Percentiles rank a stretch among this genome's conserved stretches.
These are phyloP conservation scores for Penicillium hordei DNA, from an alignment of 2,329 filamentous ascomycete species.

Conservation along the genomic window DNA sequence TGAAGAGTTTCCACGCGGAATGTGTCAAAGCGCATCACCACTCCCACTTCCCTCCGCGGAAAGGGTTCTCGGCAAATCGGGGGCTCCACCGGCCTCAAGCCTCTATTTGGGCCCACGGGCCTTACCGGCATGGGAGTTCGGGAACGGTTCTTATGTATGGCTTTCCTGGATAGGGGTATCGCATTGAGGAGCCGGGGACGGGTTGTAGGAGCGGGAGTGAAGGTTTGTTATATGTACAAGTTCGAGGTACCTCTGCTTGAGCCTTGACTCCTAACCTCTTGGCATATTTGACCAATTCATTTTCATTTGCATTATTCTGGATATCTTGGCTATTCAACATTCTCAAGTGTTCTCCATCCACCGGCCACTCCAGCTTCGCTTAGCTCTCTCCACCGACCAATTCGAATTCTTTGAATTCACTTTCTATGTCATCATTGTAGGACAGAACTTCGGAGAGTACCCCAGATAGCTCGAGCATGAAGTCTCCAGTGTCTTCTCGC, in stretches of 20 bases:
- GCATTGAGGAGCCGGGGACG: not conserved
- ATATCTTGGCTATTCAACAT: too few species aligned
- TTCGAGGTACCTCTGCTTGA: not conserved
- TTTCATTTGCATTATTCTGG: not conserved
- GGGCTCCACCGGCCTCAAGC: not conserved
- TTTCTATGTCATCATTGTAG: too few species aligned
- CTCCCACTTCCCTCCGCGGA: constrained; percentile 11
- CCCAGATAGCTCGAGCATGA: too few species aligned
- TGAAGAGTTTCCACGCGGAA: not conserved
- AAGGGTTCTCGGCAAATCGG: constrained; percentile 15
- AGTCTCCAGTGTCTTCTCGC: too few species aligned
- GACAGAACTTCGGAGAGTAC: too few species aligned
- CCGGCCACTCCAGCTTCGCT: too few species aligned
- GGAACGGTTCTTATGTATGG: constrained; percentile 1
- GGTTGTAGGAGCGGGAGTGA: not conserved
- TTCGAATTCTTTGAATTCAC: too few species aligned
- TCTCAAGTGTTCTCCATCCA: too few species aligned
- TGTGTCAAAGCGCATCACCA: not conserved
- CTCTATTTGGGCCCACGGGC: not conserved
- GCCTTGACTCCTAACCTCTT: not conserved
- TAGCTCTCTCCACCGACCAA: too few species aligned
- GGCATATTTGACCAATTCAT: not conserved
- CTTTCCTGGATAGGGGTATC: constrained; percentile 4
- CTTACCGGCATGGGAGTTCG: constrained; percentile 14
- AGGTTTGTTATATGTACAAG: not conserved